phyloP scores from a whole-genome alignment of 1,284 basidiomycete species.

The Apiotrichum sp. region DNA sequence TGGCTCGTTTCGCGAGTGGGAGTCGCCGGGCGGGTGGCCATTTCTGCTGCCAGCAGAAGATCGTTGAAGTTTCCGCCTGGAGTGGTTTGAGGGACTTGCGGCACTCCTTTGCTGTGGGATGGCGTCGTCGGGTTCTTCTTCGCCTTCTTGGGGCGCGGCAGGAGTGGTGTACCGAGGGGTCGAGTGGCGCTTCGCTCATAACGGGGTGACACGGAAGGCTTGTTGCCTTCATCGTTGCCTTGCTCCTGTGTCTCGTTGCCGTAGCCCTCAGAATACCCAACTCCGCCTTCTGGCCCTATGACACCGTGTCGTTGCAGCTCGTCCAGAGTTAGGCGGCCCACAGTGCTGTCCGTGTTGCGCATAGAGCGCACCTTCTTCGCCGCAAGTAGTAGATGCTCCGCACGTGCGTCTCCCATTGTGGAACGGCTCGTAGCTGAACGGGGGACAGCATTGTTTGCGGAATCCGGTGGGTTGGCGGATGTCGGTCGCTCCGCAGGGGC shows the following conservation, averaged over 20 bases:
- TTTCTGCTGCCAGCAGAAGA: slow-evolving; percentile 39
- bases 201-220: neutral
- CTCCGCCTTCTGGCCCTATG: slow-evolving; percentile 39
- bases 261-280: slow-evolving; percentile 43
- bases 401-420: slow-evolving; percentile 43
- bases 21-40: slow-evolving; percentile 36
- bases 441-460: neutral
- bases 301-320: slow-evolving; percentile 38
- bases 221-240: slow-evolving; percentile 16
- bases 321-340: slow-evolving; percentile 35
- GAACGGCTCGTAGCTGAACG: slow-evolving; percentile 5
- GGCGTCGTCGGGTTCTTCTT: slow-evolving; percentile 33
- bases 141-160: slow-evolving; percentile 29
- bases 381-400: slow-evolving; percentile 44
- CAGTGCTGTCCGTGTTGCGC: slow-evolving; percentile 21
- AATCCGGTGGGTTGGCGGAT: neutral
- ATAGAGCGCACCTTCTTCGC: slow-evolving; percentile 39
- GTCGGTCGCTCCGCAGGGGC: neutral
- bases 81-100: slow-evolving; percentile 30
- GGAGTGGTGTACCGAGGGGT: slow-evolving; percentile 20
- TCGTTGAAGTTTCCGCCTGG: slow-evolving; percentile 44
- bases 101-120: slow-evolving; percentile 12
- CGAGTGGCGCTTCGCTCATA: neutral
- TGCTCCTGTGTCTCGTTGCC: slow-evolving; percentile 15
- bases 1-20: slow-evolving; percentile 22